Base-by-base conservation (phyloP, 306 rosid genomes). In the Ammopiptanthus mongolicus region DNA sequence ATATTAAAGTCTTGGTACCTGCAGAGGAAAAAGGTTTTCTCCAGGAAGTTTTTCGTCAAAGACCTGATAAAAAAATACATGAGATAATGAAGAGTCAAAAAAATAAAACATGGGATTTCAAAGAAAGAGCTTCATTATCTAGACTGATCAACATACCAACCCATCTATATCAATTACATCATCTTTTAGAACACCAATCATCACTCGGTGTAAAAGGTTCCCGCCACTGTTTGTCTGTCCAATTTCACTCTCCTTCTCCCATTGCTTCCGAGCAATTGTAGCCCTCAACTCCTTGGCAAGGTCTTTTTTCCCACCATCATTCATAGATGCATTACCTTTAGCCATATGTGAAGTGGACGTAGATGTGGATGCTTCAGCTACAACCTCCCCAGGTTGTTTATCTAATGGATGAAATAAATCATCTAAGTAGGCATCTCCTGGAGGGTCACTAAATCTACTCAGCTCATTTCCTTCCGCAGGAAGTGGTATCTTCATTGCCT, bases 361-460 rank as follows among this genome's bases (percentile, higher is more conserved):
- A 55, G 97, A 95, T 1, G 97, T 87, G 73, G 99, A 96, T 10
- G 99, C 93, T 84, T 85, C 96, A 42, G 84, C 79, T 21, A 81
- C 86, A 50, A 65, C 85, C 77, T 87, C 93, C 53, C 85, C 93
- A 5, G 88, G 78, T 74, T 78, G 90, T 74, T 86, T 91, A 61
- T 91, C 97, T 82, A 82, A 78, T 6, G 97, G 93, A 69, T 81
- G 94, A 87, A 95, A 96, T 80, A 96, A 78, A 88, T 96, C 99
- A 73, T 96, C 98, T 81, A 96, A 84, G 76, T 88, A 92, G 10
- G 97, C 97, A 89, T 96, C 99, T 80, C 99, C 97, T 29, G 99
- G 99, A 73, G 97, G 90, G 81, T 96, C 99, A 77, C 98, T 96
- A 83, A 96, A 96, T 74, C 88, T 88, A 86, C 98, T 96, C 57